These are phyloP conservation scores for Solidago caesia DNA, from an alignment of 129 eudicot genomes.

Conservation along the genomic window DNA sequence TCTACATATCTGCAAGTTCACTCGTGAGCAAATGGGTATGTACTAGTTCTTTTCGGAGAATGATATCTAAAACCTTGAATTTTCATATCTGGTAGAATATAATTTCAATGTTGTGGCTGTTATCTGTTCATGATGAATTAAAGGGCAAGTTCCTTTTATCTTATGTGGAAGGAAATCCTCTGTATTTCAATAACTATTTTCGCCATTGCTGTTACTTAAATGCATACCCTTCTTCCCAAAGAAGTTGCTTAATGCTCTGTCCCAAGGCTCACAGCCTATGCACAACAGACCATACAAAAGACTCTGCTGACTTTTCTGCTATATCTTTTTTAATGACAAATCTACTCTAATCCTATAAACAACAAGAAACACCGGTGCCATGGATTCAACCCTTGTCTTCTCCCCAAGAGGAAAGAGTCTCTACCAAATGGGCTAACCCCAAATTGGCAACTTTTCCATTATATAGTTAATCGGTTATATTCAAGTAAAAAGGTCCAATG, in stretches of 20 bases:
- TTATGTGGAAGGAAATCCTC: neutral
- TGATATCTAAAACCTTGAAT: conserved; percentile 4
- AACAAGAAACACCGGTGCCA: too few relatives aligned
- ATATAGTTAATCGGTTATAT: conserved; percentile 6
- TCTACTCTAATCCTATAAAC: too few relatives aligned
- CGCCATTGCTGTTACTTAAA: too few relatives aligned
- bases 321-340: too few relatives aligned
- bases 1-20: conserved; percentile 98
- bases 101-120: conserved; percentile 3
- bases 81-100: conserved; percentile 1
- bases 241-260: too few relatives aligned
- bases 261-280: too few relatives aligned
- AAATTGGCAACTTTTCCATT: too few relatives aligned
- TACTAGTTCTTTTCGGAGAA: neutral
- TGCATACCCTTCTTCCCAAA: too few relatives aligned
- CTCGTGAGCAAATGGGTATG: conserved; percentile 97
- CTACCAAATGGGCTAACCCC: too few relatives aligned
- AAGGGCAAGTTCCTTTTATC: neutral
- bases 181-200: too few relatives aligned
- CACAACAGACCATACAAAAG: neutral
- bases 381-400: too few relatives aligned
- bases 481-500: neutral
- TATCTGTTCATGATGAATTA: neutral
- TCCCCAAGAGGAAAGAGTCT: too few relatives aligned
- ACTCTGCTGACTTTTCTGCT: neutral